Evolutionary conservation across 148 eudicot species (phyloP), one percentile per base, ranked within the genome.

Genomic region (Pharnaceum exiguum): DNA sequence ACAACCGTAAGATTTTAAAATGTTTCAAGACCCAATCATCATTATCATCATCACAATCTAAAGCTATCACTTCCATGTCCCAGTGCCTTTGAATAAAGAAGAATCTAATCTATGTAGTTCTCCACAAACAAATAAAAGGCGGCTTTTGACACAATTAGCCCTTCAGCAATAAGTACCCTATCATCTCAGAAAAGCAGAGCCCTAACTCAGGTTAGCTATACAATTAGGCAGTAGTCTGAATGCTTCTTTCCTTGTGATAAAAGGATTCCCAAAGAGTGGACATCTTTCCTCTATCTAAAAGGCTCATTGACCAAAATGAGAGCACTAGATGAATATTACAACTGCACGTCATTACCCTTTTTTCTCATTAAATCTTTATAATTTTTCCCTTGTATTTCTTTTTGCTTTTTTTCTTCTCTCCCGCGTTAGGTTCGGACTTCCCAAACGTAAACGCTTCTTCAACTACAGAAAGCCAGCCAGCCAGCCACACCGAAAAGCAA

Each of bases 241-340:
- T 10, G 50, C 63, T 58, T 30, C 44, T 69, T 69, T 69, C 36
- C 57, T 62, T 40, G 51, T 48, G 68, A 30, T 46, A 33, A 68
- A 60, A 55, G 57, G 57, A 69, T 69, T 55, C 74, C 56, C 32
- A 31, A n/a, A 26, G 46, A 55, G 59, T 70, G 74, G 74, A 62
- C 64, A 70, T 63, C 74, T 68, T 63, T 70, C 64, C 24, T 47
- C 67, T 47, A 46, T 55, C 46, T 50, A 57, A 56, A 67, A 51
- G 68, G 53, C 53, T 30, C 53, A 62, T 70, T 63, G 59, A 57
- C 74, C 30, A 17, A 55, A 45, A 11, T 62, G 51, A 62, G n/a
- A n/a, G 33, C 68, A 55, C 48, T 40, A 26, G 6, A 38, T 38
- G 36, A 15, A 39, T 50, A n/a, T 35, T 3, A 12, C 23, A 21